Percentiles rank a stretch among this genome's conserved stretches.
Conservation (phyloP, 2,329 filamentous ascomycete genomes). For the Ambrosiella xylebori region DNA sequence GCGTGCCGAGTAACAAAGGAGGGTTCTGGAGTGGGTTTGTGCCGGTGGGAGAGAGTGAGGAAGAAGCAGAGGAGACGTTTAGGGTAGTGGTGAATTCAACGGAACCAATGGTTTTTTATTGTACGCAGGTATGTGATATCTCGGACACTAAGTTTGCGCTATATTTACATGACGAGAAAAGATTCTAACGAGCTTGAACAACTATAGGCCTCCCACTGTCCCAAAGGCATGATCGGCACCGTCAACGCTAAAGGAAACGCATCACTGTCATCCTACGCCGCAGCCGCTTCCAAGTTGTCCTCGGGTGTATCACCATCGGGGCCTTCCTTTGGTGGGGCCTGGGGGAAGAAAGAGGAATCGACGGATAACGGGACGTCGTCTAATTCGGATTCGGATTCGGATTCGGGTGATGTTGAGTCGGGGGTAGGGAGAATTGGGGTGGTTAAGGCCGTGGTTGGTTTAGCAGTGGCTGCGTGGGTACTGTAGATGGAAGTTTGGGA, state of each 20-base stretch:
- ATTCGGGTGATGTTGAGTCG: too few species aligned
- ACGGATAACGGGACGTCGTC: background rate
- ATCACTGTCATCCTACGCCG: slow-evolving; percentile 14
- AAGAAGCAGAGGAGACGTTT: slow-evolving; percentile 15
- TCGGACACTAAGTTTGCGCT: background rate
- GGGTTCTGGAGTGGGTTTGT: slow-evolving; percentile 31
- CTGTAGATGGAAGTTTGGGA: too few species aligned
- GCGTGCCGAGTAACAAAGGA: slow-evolving; percentile 22
- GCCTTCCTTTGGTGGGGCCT: slow-evolving; percentile 6
- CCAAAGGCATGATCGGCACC: slow-evolving; percentile 19
- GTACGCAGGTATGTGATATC: slow-evolving; percentile 12
- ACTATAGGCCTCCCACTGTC: slow-evolving; percentile 16
- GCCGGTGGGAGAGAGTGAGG: slow-evolving; percentile 1
- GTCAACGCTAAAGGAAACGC: slow-evolving; percentile 17
- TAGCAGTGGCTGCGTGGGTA: too few species aligned
- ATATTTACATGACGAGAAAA: background rate
- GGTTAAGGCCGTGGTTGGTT: too few species aligned
- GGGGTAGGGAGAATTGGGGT: too few species aligned
- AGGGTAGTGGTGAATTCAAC: slow-evolving; percentile 18
- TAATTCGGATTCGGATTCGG: background rate
- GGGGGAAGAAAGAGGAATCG: background rate
- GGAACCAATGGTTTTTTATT: slow-evolving; percentile 20
- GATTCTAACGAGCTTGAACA: background rate
- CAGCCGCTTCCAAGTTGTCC: background rate
- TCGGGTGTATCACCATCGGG: background rate